Conservation (phyloP, 371 early-diverging fungal genomes). For the Haplosporangium sp. region DNA sequence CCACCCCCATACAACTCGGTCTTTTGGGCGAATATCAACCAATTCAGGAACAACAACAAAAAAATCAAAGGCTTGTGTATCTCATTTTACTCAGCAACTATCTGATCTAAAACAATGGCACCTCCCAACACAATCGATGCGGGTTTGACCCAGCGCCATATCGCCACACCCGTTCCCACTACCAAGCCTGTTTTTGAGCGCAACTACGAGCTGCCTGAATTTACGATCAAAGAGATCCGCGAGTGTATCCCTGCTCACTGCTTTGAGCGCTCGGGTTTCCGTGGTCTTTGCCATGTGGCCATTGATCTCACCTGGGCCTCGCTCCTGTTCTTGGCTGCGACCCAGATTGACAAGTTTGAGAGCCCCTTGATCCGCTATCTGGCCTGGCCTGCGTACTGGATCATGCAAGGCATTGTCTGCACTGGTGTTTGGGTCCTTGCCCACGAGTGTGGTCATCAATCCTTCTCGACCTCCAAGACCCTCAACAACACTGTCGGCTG, state of each 20-base stretch:
- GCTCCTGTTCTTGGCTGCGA: slow-evolving; percentile 71
- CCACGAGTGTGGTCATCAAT: slow-evolving; percentile 90
- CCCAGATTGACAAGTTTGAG: slow-evolving; percentile 71
- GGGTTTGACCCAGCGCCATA: slow-evolving; percentile 47
- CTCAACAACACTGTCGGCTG: slow-evolving; percentile 86
- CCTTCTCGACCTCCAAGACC: slow-evolving; percentile 80
- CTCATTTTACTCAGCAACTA: neutral
- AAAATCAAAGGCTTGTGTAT: slow-evolving; percentile 1
- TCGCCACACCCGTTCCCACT: slow-evolving; percentile 7
- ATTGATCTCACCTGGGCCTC: slow-evolving; percentile 74
- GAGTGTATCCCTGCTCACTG: slow-evolving; percentile 88
- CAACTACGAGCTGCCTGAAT: slow-evolving; percentile 72
- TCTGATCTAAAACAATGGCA: slow-evolving; percentile 24
- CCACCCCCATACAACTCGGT: neutral
- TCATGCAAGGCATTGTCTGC: slow-evolving; percentile 80
- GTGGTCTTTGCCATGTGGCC: slow-evolving; percentile 76
- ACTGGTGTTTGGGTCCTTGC: slow-evolving; percentile 93
- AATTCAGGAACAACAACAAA: slow-evolving; percentile 20
- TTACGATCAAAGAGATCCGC: slow-evolving; percentile 89
- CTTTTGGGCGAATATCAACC: neutral
- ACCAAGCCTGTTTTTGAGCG: slow-evolving; percentile 54
- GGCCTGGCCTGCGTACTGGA: slow-evolving; percentile 85
- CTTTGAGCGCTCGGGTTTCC: slow-evolving; percentile 81
- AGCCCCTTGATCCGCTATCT: slow-evolving; percentile 59
- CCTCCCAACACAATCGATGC: slow-evolving; percentile 56